Conservation (phyloP, 1,284 basidiomycete species). For the Boletus smithii region DNA sequence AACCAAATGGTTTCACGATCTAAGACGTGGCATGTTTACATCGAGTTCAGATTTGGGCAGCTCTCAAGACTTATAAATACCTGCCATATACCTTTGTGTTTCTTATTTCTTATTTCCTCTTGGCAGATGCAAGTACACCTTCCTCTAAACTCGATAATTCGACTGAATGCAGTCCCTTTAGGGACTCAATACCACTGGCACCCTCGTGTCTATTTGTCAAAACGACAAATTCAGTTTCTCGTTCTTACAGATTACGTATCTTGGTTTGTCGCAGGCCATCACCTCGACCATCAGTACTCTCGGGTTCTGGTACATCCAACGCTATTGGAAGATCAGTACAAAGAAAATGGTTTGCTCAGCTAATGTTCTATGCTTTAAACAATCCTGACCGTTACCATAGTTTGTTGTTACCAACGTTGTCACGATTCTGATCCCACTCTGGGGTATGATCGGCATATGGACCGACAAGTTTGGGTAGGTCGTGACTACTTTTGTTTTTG, state of each 20-base stretch:
- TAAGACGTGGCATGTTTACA: neutral
- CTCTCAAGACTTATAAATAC: constrained; percentile 65
- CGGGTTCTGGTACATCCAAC: constrained; percentile 80
- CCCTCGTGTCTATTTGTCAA: constrained; percentile 72
- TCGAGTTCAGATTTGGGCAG: constrained; percentile 57
- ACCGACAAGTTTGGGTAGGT: constrained; percentile 66
- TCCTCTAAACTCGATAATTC: neutral
- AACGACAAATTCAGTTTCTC: constrained; percentile 73
- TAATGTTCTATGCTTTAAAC: neutral
- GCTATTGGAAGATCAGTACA: constrained; percentile 69
- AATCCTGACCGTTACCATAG: constrained; percentile 33
- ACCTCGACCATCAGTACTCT: constrained; percentile 70
- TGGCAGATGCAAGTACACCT: constrained; percentile 55
- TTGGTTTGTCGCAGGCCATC: constrained; percentile 69
- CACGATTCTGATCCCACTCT: constrained; percentile 74
- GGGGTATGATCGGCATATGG: constrained; percentile 88
- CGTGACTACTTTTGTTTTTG: neutral
- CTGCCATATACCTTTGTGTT: constrained; percentile 77
- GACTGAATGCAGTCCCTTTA: constrained; percentile 25
- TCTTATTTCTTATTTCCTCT: constrained; percentile 71
- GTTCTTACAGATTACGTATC: constrained; percentile 75
- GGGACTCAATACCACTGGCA: constrained; percentile 78
- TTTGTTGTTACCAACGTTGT: constrained; percentile 76
- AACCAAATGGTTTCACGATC: neutral
- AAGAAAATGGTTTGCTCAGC: constrained; percentile 61